These are phyloP conservation scores for Fusarium subtropicale DNA, from an alignment of 2,329 filamentous ascomycete species.

Conservation along the genomic window DNA sequence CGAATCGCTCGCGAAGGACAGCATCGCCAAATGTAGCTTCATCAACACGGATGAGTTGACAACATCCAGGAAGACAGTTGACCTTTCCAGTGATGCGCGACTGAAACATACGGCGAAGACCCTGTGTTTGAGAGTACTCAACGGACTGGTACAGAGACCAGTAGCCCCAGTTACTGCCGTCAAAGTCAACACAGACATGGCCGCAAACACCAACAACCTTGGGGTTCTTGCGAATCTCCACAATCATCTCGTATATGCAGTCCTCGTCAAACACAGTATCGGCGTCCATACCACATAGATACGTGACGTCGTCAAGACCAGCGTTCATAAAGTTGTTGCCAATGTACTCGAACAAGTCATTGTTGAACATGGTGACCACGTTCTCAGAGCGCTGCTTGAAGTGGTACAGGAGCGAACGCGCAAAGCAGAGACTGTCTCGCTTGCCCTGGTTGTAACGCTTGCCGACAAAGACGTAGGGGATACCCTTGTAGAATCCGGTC, in stretches of 20 bases:
- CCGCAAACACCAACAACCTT: slow-evolving; percentile 61
- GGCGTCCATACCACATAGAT: slow-evolving; percentile 61
- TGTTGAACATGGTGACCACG: slow-evolving; percentile 59
- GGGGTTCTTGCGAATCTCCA: slow-evolving; percentile 57
- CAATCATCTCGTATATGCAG: slow-evolving; percentile 59
- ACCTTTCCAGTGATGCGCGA: slow-evolving; percentile 62
- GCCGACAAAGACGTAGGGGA: slow-evolving; percentile 61
- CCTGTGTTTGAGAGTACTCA: slow-evolving; percentile 62
- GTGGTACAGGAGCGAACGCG: slow-evolving; percentile 61
- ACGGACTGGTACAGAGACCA: slow-evolving; percentile 62
- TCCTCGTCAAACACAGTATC: slow-evolving; percentile 60
- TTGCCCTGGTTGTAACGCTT: slow-evolving; percentile 64
- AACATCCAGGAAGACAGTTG: slow-evolving; percentile 62
- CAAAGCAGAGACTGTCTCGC: slow-evolving; percentile 62
- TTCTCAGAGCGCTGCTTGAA: slow-evolving; percentile 58
- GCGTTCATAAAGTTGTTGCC: slow-evolving; percentile 54
- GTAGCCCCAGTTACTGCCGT: slow-evolving; percentile 54
- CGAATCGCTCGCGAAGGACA: slow-evolving; percentile 60
- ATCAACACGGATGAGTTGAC: slow-evolving; percentile 62
- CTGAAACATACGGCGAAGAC: slow-evolving; percentile 61
- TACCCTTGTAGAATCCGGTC: slow-evolving; percentile 58
- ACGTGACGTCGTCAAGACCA: slow-evolving; percentile 56
- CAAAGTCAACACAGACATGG: slow-evolving; percentile 61
- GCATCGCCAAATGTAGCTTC: slow-evolving; percentile 61
- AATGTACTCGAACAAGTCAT: slow-evolving; percentile 57